These are phyloP conservation scores for Mucor indicus DNA, from an alignment of 371 early-diverging fungal species.

Conservation along the genomic window DNA sequence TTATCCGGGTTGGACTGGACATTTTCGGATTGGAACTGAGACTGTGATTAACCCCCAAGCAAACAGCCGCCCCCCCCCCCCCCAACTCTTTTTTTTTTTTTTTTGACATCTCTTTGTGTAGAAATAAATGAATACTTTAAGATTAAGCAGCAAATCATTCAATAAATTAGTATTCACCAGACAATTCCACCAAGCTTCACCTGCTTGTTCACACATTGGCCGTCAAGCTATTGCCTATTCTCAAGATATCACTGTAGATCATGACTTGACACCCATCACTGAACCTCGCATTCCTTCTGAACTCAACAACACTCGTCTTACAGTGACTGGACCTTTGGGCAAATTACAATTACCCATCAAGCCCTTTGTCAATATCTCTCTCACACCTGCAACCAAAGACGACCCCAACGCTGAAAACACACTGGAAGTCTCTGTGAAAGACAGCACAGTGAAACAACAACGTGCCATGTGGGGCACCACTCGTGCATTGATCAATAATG, in stretches of 20 bases:
- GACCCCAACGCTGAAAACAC: conserved; percentile 48
- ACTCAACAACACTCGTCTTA: conserved; percentile 62
- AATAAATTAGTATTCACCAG: conserved; percentile 1
- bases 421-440: conserved; percentile 60
- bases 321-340: conserved; percentile 84
- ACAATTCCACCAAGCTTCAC: conserved; percentile 45
- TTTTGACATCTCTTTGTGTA: too few species aligned
- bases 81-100: conserved; percentile 1
- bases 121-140: conserved; percentile 9
- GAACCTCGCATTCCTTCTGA: conserved; percentile 62
- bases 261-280: conserved; percentile 54
- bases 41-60: too few species aligned
- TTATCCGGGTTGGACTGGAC: too few species aligned
- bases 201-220: conserved; percentile 68
- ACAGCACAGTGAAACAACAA: conserved; percentile 68
- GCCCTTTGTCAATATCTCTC: conserved; percentile 70
- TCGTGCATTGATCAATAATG: conserved; percentile 80
- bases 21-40: too few species aligned
- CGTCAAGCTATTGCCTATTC: conserved; percentile 66
- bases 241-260: conserved; percentile 59
- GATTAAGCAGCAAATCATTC: conserved; percentile 3
- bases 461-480: conserved; percentile 97
- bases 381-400: conserved; percentile 29
- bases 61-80: conserved; percentile 5
- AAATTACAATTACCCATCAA: conserved; percentile 71